Evolutionary conservation across 2,329 filamentous ascomycete species (phyloP), one percentile per base, ranked within the genome.

Genomic region (Herpotrichia juniperi): DNA sequence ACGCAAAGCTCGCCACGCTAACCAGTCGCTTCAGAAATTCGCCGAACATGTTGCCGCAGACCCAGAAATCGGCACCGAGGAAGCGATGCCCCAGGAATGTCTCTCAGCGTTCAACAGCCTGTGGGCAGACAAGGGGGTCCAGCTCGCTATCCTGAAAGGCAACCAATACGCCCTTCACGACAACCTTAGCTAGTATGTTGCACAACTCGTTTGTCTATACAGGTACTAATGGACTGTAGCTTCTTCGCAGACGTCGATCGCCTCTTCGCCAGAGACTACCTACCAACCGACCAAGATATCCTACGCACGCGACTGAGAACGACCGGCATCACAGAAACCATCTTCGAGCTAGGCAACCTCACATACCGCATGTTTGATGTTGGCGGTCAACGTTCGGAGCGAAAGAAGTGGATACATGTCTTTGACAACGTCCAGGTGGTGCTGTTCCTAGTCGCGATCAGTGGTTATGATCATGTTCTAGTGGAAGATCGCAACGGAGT

Each of bases 291-390:
- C 73, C 93, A 97, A 76, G 93, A 97, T 77, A 89, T 97, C 63
- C 83, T 97, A 46, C 90, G 93, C 63, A 94, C 93, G 46, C 85
- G 93, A 72, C 77, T 97, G 74, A 85, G 92, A 66, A 97, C 93
- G 16, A 97, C 94, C 2, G 93, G 93, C 64, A 97, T 97, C 65
- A 97, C 91, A 45, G 93, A 97, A 75, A 96, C 93, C 2, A 84
- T 93, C 57, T 97, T 97, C 74, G 91, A 96, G 73, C 83, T 96
- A 12, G 92, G 92, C 55, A 88, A 93, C 68, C 83, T 97, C 65
- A 96, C 92, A 58, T 97, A 97, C 77, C 89, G 92, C 66, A 97
- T 97, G 92, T 96, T 96, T 75, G 92, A 96, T 68, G 92, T 96
- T 42, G 92, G 92, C 72, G 92, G 92, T 51, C 92, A 96, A 73